Conservation (phyloP, 192 early-diverging fungal genomes). For the Coemansia sp. region DNA sequence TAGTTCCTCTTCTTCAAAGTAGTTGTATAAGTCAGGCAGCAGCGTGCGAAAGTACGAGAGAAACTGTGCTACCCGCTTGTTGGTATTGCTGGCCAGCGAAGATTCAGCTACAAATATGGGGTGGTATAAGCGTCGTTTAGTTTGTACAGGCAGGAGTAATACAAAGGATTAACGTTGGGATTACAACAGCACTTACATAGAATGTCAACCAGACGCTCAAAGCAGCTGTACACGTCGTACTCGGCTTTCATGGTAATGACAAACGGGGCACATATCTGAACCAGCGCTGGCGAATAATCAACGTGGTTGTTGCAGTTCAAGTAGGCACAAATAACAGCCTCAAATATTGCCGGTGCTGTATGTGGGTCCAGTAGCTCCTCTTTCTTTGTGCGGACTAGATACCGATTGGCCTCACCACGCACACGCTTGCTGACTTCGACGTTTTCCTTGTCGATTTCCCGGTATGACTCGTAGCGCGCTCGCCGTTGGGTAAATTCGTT, state of each 20-base stretch:
- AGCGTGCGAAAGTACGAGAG: slow-evolving; percentile 79
- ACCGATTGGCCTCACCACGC: slow-evolving; percentile 74
- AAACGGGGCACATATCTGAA: slow-evolving; percentile 81
- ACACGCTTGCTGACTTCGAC: slow-evolving; percentile 67
- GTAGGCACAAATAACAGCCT: slow-evolving; percentile 85
- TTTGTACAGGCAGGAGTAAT: not conserved
- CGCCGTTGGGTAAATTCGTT: slow-evolving; percentile 66
- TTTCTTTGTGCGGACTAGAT: slow-evolving; percentile 50
- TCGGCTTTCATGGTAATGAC: slow-evolving; percentile 71
- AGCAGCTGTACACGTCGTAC: slow-evolving; percentile 78
- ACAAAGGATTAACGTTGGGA: not conserved
- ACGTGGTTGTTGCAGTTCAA: slow-evolving; percentile 73
- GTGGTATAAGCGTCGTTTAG: not conserved
- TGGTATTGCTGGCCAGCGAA: slow-evolving; percentile 60
- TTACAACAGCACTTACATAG: slow-evolving; percentile 54
- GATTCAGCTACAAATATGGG: slow-evolving; percentile 62
- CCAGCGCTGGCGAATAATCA: slow-evolving; percentile 75
- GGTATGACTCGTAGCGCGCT: slow-evolving; percentile 64
- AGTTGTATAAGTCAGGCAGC: slow-evolving; percentile 86
- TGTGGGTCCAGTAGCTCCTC: slow-evolving; percentile 39
- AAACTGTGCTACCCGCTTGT: slow-evolving; percentile 80
- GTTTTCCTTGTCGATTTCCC: slow-evolving; percentile 68
- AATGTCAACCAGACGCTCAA: slow-evolving; percentile 71
- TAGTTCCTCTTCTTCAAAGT: slow-evolving; percentile 94
- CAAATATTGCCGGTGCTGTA: slow-evolving; percentile 62